phyloP scores from a whole-genome alignment of 768 basidiomycete species.

The Amanita thiersii region DNA sequence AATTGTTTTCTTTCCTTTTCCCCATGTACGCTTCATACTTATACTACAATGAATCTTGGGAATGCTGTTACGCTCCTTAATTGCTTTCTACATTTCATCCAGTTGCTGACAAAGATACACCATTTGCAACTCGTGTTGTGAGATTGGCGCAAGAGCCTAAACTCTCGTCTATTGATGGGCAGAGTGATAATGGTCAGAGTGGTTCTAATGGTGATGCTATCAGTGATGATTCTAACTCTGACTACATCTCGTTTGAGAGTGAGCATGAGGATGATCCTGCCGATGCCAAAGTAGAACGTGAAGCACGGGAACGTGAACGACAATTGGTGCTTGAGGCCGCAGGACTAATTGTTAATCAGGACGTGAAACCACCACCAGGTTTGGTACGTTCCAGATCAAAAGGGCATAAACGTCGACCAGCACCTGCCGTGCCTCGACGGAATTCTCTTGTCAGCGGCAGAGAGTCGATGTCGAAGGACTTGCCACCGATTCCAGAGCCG shows the following conservation, averaged over 20 bases:
- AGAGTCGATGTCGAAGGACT: constrained; percentile 27
- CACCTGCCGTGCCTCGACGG: constrained; percentile 42
- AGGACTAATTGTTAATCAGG: constrained; percentile 69
- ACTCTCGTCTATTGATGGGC: constrained; percentile 20
- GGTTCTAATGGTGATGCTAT: not conserved
- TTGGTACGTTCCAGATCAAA: constrained; percentile 23
- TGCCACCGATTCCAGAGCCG: constrained; percentile 44
- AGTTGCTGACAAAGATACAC: not conserved
- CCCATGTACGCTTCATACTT: constrained; percentile 36
- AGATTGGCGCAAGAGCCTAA: constrained; percentile 5
- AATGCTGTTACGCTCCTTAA: not conserved
- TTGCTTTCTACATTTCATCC: constrained; percentile 3
- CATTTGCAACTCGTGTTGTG: not conserved
- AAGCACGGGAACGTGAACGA: constrained; percentile 65
- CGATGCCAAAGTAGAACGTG: constrained; percentile 42
- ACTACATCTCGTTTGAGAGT: constrained; percentile 32
- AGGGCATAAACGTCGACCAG: constrained; percentile 33
- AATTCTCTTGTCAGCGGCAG: constrained; percentile 5
- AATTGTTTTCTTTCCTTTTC: constrained; percentile 56
- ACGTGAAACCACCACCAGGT: constrained; percentile 41
- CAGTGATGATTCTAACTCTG: constrained; percentile 24
- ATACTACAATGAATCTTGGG: constrained; percentile 18
- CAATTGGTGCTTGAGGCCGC: constrained; percentile 83
- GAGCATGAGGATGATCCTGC: constrained; percentile 18
- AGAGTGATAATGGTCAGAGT: constrained; percentile 19